Base-by-base conservation (phyloP, 768 basidiomycete species). In the Coprinellus micaceus region DNA sequence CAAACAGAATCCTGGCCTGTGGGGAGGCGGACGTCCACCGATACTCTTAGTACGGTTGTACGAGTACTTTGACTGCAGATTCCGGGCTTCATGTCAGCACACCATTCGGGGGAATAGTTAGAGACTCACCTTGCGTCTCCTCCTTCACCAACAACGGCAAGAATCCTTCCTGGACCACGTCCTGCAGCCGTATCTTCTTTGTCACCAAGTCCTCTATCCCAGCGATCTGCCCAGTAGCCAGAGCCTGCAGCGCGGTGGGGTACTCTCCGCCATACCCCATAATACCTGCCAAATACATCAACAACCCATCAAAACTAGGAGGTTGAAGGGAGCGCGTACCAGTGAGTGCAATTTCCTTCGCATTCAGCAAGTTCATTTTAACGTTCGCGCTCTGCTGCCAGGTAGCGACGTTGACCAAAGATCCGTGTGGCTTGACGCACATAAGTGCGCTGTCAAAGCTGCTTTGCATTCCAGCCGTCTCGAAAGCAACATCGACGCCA, bases 401-500 rank as follows among this genome's bases (percentile, higher is more conserved):
- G 9, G 77, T 54, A 1, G 77, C 76, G 17, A 80, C 66, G 56
- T 75, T 75, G 15, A 78, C 63, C 22, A 77, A 60, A 0, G 63
- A 69, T 17, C 80, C 79, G 30, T 74, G 61, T 0, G 74, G 64
- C 22, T 73, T 69, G 10, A 78, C 64, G 25, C 72, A 69, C 6
- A 53, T 36, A 13, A 80, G 61, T 7, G 71, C 75, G 6, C 68
- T 59, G 33, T 74, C 69, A 13, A 80, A 53, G 43, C 71, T 69
- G 13, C 65, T 64, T 58, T 77, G 74, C 2, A 71, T 59, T 0
- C 79, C 79, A 3, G 78, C 76, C 17, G 77, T 77, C 44, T 82
- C 80, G 59, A 78, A 79, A 3, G 70, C 76, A 44, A 79, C 66
- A 56, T 79, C 75, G 10, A 76, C 76, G 24, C 79, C 79, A 2